Percentiles rank a stretch among this genome's conserved stretches.
Conservation (phyloP, 208 protist genomes). For the Sergeia podlipaevii region DNA sequence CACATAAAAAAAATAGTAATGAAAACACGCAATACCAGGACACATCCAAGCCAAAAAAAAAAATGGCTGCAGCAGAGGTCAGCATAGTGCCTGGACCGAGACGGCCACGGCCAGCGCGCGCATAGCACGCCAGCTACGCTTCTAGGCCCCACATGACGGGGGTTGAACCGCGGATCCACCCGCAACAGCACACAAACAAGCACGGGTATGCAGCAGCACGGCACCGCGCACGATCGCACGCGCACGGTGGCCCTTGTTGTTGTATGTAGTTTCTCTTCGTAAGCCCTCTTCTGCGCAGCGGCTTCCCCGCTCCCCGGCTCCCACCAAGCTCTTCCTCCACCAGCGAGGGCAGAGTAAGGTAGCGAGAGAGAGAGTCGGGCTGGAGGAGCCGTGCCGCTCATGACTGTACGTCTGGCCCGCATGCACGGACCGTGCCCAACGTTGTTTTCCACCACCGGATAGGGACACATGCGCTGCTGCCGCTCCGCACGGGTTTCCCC, state of each 20-base stretch:
- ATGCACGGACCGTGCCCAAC: too few species aligned
- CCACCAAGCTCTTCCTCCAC: too few species aligned
- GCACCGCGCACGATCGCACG: slow-evolving; percentile 4
- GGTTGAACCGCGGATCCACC: slow-evolving; percentile 6
- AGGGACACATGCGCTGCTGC: slow-evolving; percentile 16
- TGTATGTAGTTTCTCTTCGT: slow-evolving; percentile 10
- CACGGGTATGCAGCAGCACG: not conserved
- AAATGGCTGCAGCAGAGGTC: slow-evolving; percentile 7
- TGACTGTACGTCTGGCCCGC: slow-evolving; percentile 35
- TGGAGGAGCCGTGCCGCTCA: slow-evolving; percentile 17
- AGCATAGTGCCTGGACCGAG: too few species aligned
- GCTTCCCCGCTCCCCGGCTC: too few species aligned
- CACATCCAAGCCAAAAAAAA: slow-evolving; percentile 6
- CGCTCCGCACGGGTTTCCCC: too few species aligned
- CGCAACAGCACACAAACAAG: slow-evolving; percentile 11
- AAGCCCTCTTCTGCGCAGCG: slow-evolving; percentile 35
- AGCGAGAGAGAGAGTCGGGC: too few species aligned
- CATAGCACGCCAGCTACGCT: not conserved
- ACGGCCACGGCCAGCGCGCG: too few species aligned
- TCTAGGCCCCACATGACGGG: not conserved
- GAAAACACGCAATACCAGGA: slow-evolving; percentile 2
- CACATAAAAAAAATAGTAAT: slow-evolving; percentile 15
- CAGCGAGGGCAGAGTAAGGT: too few species aligned
- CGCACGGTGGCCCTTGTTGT: slow-evolving; percentile 26
- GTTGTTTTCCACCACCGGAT: slow-evolving; percentile 18